Evolutionary conservation across 176 grass and related monocot genomes (phyloP), one percentile per base, ranked within the genome.

Genomic region (Avena atlantica): DNA sequence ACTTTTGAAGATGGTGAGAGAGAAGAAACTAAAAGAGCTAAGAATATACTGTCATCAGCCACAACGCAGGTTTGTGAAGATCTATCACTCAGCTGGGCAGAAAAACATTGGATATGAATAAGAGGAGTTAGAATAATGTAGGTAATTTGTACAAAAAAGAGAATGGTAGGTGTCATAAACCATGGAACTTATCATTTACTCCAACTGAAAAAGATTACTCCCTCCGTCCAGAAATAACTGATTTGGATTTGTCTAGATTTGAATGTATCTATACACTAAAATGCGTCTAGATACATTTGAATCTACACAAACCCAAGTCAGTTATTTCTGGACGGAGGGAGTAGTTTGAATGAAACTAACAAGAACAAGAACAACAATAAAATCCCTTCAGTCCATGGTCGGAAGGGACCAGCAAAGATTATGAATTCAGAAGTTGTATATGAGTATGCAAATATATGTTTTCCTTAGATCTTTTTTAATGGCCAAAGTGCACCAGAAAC

Each of bases 1-100:
- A 95, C 88, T 70, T 93, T 80, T 88, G 93, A 90, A 87, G 90
- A 74, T 76, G 94, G 87, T 72, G 87, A 95, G 16, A 95, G 81
- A 76, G 88, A 91, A 70, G 91, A 87, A 74, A 91, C 76, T 65
- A 92, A 52, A 47, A 91, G 83, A 79, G 93, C 86, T 63, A 98
- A 83, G 85, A 98, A 89, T 90, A 95, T 71, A 63, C 96, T 98
- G 52, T 98, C 96, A 82, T 98, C 96, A 78, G 88, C 90, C 81
- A 98, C 90, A 59, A 98, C 31, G 82, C 96, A 98, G 9, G 87
- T 89, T 76, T 88, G 93, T 36, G 86, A 89, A 80, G 90, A 88
- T 86, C 70, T 95, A 60, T 5, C 74, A 78, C 79, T 80, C 74
- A 95, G 86, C 93, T 95, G 93, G 70, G 73, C 37, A 92, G 70